These are phyloP conservation scores for Russula dissimulans DNA, from an alignment of 768 basidiomycete species.

Conservation along the genomic window DNA sequence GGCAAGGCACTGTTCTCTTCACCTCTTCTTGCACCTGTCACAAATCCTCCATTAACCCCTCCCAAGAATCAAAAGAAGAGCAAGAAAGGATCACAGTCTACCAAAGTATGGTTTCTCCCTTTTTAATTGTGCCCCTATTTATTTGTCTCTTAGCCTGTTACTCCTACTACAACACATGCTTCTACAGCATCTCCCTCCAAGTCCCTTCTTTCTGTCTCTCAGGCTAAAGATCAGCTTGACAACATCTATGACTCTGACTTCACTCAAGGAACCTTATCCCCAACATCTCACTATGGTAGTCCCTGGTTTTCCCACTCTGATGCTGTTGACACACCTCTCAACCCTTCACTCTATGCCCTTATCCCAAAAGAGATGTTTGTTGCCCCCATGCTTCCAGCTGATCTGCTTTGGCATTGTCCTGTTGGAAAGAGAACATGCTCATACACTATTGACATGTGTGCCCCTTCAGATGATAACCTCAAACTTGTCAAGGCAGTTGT, in stretches of 20 bases:
- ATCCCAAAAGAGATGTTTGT: constrained; percentile 32
- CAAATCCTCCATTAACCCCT: background rate
- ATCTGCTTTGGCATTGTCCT: constrained; percentile 48
- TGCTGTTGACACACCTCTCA: background rate
- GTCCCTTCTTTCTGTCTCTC: background rate
- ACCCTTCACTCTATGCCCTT: constrained; percentile 21
- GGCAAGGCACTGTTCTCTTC: too few relatives aligned
- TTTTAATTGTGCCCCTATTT: background rate
- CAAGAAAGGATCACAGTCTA: background rate
- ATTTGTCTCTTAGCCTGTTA: background rate
- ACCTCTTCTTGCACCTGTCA: background rate
- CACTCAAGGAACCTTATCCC: constrained; percentile 40
- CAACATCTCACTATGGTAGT: constrained; percentile 31
- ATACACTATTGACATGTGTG: constrained; percentile 39
- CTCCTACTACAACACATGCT: background rate
- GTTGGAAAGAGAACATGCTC: constrained; percentile 29
- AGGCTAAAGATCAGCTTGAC: background rate
- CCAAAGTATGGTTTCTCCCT: background rate
- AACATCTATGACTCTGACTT: constrained; percentile 47
- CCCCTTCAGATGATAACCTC: constrained; percentile 30
- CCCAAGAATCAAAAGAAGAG: background rate
- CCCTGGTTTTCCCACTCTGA: constrained; percentile 20
- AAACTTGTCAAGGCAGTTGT: constrained; percentile 17
- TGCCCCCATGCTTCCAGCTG: constrained; percentile 33
- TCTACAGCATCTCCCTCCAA: background rate